A percentile compares a stretch with the other conserved stretches of the same genome.
These are phyloP conservation scores for Alternaria consortialis DNA, from an alignment of 2,329 filamentous ascomycete species.

Conservation along the genomic window DNA sequence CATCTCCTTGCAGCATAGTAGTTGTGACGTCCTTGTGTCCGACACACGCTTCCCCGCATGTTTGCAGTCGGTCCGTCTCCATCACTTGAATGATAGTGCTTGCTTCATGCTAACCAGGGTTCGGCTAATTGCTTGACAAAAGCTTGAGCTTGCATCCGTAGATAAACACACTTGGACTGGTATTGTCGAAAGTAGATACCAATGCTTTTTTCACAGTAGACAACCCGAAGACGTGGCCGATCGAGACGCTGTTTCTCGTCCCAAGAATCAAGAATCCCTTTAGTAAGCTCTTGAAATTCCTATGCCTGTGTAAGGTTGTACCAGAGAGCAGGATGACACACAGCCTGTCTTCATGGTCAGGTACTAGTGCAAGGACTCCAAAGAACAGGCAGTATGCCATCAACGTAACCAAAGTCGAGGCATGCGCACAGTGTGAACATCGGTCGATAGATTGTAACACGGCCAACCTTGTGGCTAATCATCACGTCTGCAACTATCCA, in stretches of 20 bases:
- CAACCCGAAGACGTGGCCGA: no score
- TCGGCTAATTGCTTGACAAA: conserved; percentile 39
- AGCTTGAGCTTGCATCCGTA: conserved; percentile 29
- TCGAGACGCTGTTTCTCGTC: no score
- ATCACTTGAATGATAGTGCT: conserved; percentile 8
- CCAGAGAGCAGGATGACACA: not conserved
- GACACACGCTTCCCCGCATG: conserved; percentile 5
- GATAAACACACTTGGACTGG: not conserved
- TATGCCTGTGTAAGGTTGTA: no score
- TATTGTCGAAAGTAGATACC: not conserved
- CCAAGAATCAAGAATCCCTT: no score
- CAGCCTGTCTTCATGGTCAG: no score
- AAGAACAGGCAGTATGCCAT: no score
- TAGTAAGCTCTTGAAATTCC: no score
- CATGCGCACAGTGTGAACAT: not conserved
- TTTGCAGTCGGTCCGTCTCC: conserved; percentile 21
- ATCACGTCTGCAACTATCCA: not conserved
- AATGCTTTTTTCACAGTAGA: not conserved
- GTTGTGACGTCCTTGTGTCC: not conserved
- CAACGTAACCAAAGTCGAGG: no score
- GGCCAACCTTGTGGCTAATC: not conserved
- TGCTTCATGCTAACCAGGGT: conserved; percentile 6
- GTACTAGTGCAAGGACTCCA: no score
- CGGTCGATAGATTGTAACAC: not conserved
- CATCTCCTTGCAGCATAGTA: not conserved